Percentiles rank a stretch among this genome's conserved stretches.
phyloP scores from a whole-genome alignment of 2,329 filamentous ascomycete species.

The Emmonsia crescens region DNA sequence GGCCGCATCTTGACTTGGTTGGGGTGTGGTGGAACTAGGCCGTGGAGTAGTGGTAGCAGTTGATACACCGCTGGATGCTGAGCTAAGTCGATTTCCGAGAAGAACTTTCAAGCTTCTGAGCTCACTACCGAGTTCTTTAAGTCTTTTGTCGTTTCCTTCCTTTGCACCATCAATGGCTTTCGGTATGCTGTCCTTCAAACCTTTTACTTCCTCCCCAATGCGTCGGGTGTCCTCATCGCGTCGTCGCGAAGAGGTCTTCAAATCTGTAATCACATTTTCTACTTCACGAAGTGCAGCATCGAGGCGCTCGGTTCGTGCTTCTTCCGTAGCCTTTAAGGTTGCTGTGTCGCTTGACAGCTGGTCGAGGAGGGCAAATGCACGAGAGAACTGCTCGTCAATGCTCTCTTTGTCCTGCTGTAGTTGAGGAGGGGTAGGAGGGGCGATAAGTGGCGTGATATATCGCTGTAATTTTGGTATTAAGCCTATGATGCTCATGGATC shows the following conservation, averaged over 20 bases:
- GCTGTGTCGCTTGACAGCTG: slow-evolving; percentile 87
- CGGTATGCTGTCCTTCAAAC: slow-evolving; percentile 74
- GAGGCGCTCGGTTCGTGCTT: slow-evolving; percentile 69
- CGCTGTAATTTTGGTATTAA: slow-evolving; percentile 42
- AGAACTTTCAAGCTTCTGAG: slow-evolving; percentile 87
- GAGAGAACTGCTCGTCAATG: slow-evolving; percentile 88
- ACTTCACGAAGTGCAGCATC: slow-evolving; percentile 74
- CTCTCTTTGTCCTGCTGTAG: slow-evolving; percentile 87
- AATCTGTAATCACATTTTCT: slow-evolving; percentile 66
- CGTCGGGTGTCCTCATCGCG: slow-evolving; percentile 81
- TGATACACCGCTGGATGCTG: slow-evolving; percentile 21
- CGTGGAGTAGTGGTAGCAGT: slow-evolving; percentile 21
- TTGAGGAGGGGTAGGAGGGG: slow-evolving; percentile 86
- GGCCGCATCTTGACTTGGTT: slow-evolving; percentile 16
- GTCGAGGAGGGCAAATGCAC: slow-evolving; percentile 81
- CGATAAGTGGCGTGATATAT: slow-evolving; percentile 82
- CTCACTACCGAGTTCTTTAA: slow-evolving; percentile 78
- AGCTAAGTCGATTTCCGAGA: slow-evolving; percentile 53
- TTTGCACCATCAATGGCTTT: slow-evolving; percentile 82
- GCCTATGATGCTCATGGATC: neutral
- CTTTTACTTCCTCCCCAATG: slow-evolving; percentile 74
- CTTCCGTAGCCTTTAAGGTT: slow-evolving; percentile 74
- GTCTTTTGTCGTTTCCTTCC: slow-evolving; percentile 64
- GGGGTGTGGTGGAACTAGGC: slow-evolving; percentile 16
- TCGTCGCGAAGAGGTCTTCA: slow-evolving; percentile 70